Evolutionary conservation across 2,329 filamentous ascomycete genomes (phyloP).

Genomic region (Monilinia polystroma): DNA sequence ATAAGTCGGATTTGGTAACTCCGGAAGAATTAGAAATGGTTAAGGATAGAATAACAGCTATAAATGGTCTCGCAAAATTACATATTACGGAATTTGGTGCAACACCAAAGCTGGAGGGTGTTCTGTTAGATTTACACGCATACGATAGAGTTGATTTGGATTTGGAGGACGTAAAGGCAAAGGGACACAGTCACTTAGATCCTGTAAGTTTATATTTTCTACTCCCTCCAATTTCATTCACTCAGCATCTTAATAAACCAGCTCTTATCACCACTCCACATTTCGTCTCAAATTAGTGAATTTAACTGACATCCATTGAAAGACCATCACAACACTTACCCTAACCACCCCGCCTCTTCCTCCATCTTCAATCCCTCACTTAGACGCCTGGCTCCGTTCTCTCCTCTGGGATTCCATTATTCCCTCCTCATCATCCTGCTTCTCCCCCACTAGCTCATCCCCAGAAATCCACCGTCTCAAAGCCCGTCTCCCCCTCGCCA

Average conservation of each 20-base stretch:
- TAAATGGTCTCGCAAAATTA: slow-evolving; percentile 86
- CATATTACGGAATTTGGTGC: slow-evolving; percentile 77
- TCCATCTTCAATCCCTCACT: slow-evolving; percentile 53
- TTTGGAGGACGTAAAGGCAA: slow-evolving; percentile 66
- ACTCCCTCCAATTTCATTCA: background rate
- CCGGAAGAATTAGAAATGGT: slow-evolving; percentile 67
- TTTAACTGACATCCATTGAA: slow-evolving; percentile 2
- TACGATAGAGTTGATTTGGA: slow-evolving; percentile 82
- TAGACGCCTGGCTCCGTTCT: slow-evolving; percentile 27
- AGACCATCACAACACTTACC: slow-evolving; percentile 83
- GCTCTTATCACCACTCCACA: background rate
- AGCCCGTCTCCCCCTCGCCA: slow-evolving; percentile 65
- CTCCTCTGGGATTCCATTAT: slow-evolving; percentile 27
- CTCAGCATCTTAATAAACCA: background rate
- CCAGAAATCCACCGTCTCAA: slow-evolving; percentile 88
- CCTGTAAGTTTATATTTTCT: slow-evolving; percentile 54
- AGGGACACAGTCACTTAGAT: slow-evolving; percentile 89
- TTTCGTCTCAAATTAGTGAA: background rate
- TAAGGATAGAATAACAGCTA: slow-evolving; percentile 69
- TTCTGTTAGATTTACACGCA: slow-evolving; percentile 85
- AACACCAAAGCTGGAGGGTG: slow-evolving; percentile 79
- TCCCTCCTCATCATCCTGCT: background rate
- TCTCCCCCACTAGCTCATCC: background rate
- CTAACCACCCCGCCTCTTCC: slow-evolving; percentile 64
- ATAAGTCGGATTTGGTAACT: slow-evolving; percentile 85